Conservation (phyloP, 2,329 filamentous ascomycete genomes). For the Penicillium decumbens region DNA sequence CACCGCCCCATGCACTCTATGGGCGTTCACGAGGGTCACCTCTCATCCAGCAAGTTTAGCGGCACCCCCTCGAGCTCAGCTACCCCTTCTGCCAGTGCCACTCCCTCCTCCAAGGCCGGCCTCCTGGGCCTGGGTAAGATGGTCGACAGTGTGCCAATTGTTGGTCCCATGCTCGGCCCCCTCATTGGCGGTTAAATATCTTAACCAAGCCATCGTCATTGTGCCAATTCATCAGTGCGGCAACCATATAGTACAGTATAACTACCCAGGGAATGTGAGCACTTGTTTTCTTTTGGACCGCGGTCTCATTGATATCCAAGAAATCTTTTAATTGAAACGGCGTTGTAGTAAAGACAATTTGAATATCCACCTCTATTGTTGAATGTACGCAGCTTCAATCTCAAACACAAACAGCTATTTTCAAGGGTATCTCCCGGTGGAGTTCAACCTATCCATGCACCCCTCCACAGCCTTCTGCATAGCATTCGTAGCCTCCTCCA, state of each 20-base stretch:
- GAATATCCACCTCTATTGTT: neutral
- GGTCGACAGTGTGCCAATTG: neutral
- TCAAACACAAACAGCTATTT: neutral
- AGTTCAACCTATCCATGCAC: constrained; percentile 51
- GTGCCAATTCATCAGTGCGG: neutral
- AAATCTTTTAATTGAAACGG: constrained; percentile 10
- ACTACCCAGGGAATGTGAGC: constrained; percentile 3
- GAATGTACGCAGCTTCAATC: constrained; percentile 1
- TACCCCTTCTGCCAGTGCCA: constrained; percentile 9
- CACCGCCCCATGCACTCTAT: neutral
- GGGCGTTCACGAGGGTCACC: constrained; percentile 3
- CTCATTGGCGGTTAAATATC: neutral
- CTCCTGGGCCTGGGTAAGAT: neutral
- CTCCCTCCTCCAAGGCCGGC: neutral
- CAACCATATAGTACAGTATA: constrained; percentile 9
- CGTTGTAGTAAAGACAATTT: neutral
- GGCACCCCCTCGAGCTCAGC: constrained; percentile 8
- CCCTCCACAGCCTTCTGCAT: constrained; percentile 55
- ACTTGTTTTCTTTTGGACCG: neutral
- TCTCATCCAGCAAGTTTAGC: constrained; percentile 1
- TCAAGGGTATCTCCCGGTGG: constrained; percentile 34
- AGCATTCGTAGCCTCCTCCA: constrained; percentile 52
- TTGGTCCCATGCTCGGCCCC: constrained; percentile 1
- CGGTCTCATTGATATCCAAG: constrained; percentile 16
- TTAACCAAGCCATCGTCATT: neutral